These are phyloP conservation scores for Hortiboletus rubellus DNA, from an alignment of 1,284 basidiomycete genomes.

Conservation along the genomic window DNA sequence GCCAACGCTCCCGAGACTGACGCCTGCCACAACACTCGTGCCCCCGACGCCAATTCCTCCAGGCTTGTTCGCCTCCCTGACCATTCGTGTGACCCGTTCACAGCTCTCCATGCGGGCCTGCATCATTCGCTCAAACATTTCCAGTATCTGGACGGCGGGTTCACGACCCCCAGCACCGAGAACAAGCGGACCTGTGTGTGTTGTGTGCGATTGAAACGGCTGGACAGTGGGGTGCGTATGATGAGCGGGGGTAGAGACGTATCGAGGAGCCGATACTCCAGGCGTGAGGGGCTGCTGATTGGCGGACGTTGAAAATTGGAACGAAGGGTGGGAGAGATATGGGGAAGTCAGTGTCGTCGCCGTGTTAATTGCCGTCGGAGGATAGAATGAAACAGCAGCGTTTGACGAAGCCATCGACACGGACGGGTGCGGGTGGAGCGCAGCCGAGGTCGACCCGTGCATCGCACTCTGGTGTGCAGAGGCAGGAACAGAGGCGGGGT, in stretches of 20 bases:
- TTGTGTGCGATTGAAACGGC: constrained; percentile 15
- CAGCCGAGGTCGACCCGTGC: constrained; percentile 15
- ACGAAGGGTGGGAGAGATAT: constrained; percentile 32
- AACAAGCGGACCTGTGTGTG: constrained; percentile 25
- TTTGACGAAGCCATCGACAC: constrained; percentile 17
- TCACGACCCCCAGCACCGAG: constrained; percentile 37
- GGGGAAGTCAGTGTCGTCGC: constrained; percentile 29
- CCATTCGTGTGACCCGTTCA: constrained; percentile 58
- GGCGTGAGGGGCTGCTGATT: constrained; percentile 19
- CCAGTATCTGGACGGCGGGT: constrained; percentile 54
- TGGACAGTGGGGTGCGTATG: constrained; percentile 12
- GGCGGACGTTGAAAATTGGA: constrained; percentile 24
- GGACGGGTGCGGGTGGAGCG: constrained; percentile 24
- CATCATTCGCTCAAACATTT: constrained; percentile 69
- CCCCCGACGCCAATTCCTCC: constrained; percentile 14
- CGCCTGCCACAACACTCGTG: constrained; percentile 10
- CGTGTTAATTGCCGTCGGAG: constrained; percentile 27
- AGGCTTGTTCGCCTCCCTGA: constrained; percentile 47
- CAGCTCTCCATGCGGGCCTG: constrained; percentile 74
- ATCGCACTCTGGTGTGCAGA: constrained; percentile 20
- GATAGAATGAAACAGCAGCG: constrained; percentile 24
- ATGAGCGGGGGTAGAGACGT: constrained; percentile 19
- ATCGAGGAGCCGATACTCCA: constrained; percentile 12
- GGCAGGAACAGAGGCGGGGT: constrained; percentile 20
- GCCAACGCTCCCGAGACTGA: constrained; percentile 24